phyloP scores from a whole-genome alignment of 78 protist genomes.

The Dictyostelium firmibasis region DNA sequence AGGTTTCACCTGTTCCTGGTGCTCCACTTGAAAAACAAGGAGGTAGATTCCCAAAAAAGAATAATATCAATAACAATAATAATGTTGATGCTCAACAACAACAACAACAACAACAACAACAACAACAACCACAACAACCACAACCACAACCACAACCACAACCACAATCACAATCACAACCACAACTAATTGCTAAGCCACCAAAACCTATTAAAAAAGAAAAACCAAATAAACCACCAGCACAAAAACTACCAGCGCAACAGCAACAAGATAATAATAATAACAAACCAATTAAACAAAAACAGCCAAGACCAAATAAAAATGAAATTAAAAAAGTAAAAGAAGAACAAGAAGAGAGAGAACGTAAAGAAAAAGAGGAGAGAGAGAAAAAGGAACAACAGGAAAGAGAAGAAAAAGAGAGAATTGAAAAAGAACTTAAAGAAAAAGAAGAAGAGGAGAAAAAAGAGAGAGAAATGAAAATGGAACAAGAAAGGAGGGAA shows the following conservation, averaged over 20 bases:
- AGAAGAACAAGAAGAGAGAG: slow-evolving; percentile 13
- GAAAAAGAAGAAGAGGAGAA: slow-evolving; percentile 15
- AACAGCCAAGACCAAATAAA: not conserved
- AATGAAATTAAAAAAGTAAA: not conserved
- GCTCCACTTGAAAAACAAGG: not conserved
- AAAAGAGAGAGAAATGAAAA: not conserved
- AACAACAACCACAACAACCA: not conserved
- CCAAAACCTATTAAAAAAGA: slow-evolving; percentile 1
- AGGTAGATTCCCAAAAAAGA: not conserved
- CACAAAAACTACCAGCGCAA: not conserved
- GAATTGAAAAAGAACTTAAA: not conserved
- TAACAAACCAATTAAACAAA: not conserved
- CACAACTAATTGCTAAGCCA: not conserved
- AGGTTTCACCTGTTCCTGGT: not conserved
- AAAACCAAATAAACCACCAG: not conserved
- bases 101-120: not conserved
- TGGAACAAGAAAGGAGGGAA: slow-evolving; percentile 6
- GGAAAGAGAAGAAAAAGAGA: not conserved
- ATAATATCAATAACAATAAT: not conserved
- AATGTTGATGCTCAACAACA: not conserved
- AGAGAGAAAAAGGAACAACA: not conserved
- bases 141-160: not conserved
- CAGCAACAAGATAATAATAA: not conserved
- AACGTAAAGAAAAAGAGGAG: not conserved
- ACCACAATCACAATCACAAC: not conserved